These are phyloP conservation scores for Ustanciosporium gigantosporum DNA, from an alignment of 1,284 basidiomycete genomes.

Conservation along the genomic window DNA sequence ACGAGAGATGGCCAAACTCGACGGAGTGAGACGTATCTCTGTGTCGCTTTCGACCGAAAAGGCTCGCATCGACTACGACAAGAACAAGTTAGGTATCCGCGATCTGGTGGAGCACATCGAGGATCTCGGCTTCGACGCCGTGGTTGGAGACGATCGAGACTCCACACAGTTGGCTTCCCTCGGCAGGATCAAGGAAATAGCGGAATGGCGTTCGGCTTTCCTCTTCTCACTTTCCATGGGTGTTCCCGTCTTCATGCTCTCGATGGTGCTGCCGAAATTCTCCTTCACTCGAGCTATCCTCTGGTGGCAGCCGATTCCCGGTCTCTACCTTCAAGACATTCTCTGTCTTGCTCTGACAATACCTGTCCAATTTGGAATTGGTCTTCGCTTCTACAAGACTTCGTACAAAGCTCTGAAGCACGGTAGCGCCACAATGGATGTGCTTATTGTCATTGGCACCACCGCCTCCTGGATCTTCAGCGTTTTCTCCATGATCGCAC, in stretches of 20 bases:
- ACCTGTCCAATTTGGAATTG: slow-evolving; percentile 91
- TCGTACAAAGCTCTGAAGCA: slow-evolving; percentile 91
- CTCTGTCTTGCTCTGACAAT: slow-evolving; percentile 81
- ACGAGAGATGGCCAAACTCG: slow-evolving; percentile 71
- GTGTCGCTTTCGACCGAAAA: slow-evolving; percentile 53
- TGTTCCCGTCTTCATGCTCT: slow-evolving; percentile 86
- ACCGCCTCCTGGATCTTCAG: slow-evolving; percentile 93
- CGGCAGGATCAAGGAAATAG: slow-evolving; percentile 85
- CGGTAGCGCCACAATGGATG: slow-evolving; percentile 83
- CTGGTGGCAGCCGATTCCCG: slow-evolving; percentile 48
- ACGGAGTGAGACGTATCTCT: slow-evolving; percentile 40
- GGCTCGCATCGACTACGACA: slow-evolving; percentile 48
- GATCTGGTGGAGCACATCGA: slow-evolving; percentile 63
- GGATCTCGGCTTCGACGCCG: slow-evolving; percentile 86
- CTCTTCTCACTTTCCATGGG: slow-evolving; percentile 77
- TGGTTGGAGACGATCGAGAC: slow-evolving; percentile 77
- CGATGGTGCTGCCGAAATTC: slow-evolving; percentile 77
- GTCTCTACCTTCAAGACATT: slow-evolving; percentile 79
- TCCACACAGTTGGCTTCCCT: slow-evolving; percentile 87
- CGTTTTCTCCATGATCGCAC: slow-evolving; percentile 68
- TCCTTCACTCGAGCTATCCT: slow-evolving; percentile 61
- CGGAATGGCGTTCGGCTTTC: slow-evolving; percentile 85
- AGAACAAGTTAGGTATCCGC: slow-evolving; percentile 35
- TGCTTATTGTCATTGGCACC: slow-evolving; percentile 92
- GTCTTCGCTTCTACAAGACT: slow-evolving; percentile 80